Conservation (phyloP, 768 basidiomycete genomes). For the Tulasnella sp. region DNA sequence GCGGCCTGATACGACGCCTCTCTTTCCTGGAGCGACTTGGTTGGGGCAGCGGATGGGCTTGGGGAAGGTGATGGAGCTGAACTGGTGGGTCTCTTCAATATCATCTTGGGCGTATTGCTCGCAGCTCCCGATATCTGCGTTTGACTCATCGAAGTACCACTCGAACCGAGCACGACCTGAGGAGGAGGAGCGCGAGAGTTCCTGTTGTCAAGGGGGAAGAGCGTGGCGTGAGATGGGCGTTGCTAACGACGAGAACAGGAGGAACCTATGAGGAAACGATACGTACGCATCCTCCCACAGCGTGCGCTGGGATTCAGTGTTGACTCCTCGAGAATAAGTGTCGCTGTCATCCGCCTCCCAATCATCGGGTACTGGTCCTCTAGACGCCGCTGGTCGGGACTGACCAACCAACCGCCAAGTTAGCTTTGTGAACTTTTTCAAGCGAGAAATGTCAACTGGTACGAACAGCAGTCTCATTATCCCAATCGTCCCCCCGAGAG, state of each 20-base stretch:
- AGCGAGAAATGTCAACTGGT: not conserved
- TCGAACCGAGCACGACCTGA: not conserved
- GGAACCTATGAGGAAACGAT: not conserved
- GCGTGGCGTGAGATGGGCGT: not conserved
- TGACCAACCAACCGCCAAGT: not conserved
- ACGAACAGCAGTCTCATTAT: not conserved
- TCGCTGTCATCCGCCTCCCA: conserved; percentile 13
- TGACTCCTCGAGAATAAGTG: not conserved
- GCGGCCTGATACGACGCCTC: conserved; percentile 7
- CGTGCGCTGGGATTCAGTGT: not conserved
- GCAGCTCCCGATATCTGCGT: not conserved
- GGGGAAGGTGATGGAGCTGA: not conserved
- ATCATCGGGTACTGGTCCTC: conserved; percentile 8
- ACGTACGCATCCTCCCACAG: conserved; percentile 16
- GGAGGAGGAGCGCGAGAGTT: conserved; percentile 1
- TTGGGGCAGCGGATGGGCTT: not conserved
- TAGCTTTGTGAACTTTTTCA: not conserved
- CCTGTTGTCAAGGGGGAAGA: not conserved
- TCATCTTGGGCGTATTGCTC: not conserved
- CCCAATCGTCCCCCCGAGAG: not conserved
- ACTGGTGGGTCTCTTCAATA: conserved; percentile 11
- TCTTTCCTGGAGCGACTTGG: conserved; percentile 12
- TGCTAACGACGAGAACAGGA: not conserved
- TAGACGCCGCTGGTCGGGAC: not conserved
- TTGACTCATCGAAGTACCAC: not conserved